A percentile compares a stretch with the other conserved stretches of the same genome.
Evolutionary conservation across 75 land plant genomes (phyloP).

Genomic region (Ceratopteris richardii): DNA sequence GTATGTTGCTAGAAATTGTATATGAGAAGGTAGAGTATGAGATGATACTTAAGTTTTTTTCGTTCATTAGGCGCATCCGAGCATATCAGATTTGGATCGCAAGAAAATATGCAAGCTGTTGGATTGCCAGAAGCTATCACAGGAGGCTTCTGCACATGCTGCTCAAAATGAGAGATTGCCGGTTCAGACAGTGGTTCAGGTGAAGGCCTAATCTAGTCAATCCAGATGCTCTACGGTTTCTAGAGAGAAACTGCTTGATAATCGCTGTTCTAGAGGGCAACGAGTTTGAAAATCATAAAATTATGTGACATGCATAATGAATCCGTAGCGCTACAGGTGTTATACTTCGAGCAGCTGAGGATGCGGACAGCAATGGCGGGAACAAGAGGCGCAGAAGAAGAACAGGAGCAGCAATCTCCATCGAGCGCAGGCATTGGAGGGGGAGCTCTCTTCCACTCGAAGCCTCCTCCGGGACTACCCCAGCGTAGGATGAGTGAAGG

Average conservation of each 20-base stretch:
- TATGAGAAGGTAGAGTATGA: too few relatives aligned
- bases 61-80: conserved; percentile 98
- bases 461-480: neutral
- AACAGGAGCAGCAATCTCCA: neutral
- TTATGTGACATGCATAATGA: neutral
- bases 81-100: conserved; percentile 61
- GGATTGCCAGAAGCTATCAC: conserved; percentile 87
- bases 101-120: conserved; percentile 84
- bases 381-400: conserved; percentile 9
- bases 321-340: conserved; percentile 17
- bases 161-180: conserved; percentile 98
- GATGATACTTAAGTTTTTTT: too few relatives aligned
- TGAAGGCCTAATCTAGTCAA: conserved; percentile 7
- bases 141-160: conserved; percentile 89
- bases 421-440: conserved; percentile 13
- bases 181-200: conserved; percentile 58
- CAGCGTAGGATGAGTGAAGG: too few relatives aligned
- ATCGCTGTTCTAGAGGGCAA: too few relatives aligned
- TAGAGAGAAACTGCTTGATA: neutral
- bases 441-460: neutral
- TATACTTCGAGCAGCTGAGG: conserved; percentile 65
- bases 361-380: conserved; percentile 38
- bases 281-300: too few relatives aligned
- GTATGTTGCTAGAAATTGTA: too few relatives aligned
- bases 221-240: neutral